Percentiles rank a stretch among this genome's conserved stretches.
phyloP scores from a whole-genome alignment of 2,329 filamentous ascomycete genomes.

The Arthrobotrys megalospora region DNA sequence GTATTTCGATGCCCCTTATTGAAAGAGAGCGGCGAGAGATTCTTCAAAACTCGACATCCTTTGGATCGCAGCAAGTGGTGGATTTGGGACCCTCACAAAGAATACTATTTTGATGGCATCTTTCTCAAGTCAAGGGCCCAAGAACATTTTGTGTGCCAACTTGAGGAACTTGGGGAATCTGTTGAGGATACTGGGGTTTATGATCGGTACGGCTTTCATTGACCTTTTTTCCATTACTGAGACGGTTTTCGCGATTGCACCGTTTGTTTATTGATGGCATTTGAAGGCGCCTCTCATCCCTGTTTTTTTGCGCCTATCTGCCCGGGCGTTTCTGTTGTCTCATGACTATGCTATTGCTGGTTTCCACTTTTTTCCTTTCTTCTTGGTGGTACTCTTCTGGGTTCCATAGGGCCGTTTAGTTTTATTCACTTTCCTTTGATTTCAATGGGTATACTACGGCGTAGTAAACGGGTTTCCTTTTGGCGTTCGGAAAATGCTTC shows the following conservation, averaged over 20 bases:
- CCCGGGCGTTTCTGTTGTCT: too few species aligned
- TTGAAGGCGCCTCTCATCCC: too few species aligned
- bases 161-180: background rate
- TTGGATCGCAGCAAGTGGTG: background rate
- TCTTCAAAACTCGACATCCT: background rate
- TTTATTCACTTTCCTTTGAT: too few species aligned
- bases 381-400: too few species aligned
- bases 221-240: background rate
- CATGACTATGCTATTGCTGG: too few species aligned
- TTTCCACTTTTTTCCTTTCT: too few species aligned
- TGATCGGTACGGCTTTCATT: slow-evolving; percentile 8
- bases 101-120: slow-evolving; percentile 17
- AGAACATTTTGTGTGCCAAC: background rate
- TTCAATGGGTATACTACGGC: too few species aligned
- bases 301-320: too few species aligned
- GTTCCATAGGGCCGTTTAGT: too few species aligned
- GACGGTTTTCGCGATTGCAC: background rate
- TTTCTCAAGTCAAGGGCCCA: slow-evolving; percentile 1
- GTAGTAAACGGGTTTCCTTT: too few species aligned
- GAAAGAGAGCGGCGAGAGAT: slow-evolving; percentile 14
- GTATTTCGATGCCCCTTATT: background rate
- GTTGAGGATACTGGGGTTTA: background rate
- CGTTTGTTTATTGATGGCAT: background rate
- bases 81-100: slow-evolving; percentile 14
- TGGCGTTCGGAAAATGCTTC: too few species aligned